phyloP scores from a whole-genome alignment of 768 basidiomycete species.

The Hypholoma fasciculare region DNA sequence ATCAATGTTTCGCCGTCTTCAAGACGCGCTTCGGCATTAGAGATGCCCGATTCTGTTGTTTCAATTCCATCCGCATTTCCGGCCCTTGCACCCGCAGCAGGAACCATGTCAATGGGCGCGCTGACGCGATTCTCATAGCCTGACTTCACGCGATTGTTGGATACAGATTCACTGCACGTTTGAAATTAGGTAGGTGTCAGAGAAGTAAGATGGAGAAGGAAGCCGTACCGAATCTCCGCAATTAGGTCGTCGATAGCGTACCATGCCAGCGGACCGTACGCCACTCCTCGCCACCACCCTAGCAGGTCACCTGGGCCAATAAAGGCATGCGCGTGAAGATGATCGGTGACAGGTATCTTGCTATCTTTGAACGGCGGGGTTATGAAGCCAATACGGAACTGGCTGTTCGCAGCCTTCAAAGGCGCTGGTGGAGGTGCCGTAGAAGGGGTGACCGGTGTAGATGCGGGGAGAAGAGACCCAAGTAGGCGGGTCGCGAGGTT shows the following conservation, averaged over 20 bases:
- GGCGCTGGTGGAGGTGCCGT: conserved; percentile 31
- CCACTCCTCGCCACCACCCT: conserved; percentile 74
- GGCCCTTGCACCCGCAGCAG: conserved; percentile 64
- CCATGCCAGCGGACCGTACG: conserved; percentile 71
- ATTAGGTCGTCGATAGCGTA: conserved; percentile 77
- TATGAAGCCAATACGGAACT: conserved; percentile 74
- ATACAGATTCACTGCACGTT: conserved; percentile 63
- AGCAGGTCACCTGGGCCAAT: conserved; percentile 61
- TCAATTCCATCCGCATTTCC: conserved; percentile 69
- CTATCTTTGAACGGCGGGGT: conserved; percentile 75
- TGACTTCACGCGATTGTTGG: conserved; percentile 84
- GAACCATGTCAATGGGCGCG: conserved; percentile 75
- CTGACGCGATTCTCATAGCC: conserved; percentile 57
- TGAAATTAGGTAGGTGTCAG: background rate
- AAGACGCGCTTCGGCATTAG: conserved; percentile 39
- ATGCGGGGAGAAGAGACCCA: conserved; percentile 39
- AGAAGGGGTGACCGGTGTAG: conserved; percentile 35
- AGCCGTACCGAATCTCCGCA: conserved; percentile 70
- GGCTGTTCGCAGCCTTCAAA: conserved; percentile 27
- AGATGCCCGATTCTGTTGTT: conserved; percentile 53
- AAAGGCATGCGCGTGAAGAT: conserved; percentile 77
- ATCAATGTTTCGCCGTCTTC: conserved; percentile 37
- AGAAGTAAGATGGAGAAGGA: background rate
- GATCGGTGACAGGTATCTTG: conserved; percentile 79
- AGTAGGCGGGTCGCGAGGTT: conserved; percentile 60